Base-by-base conservation (phyloP, 495 filamentous ascomycete genomes). In the Evernia prunastri region DNA sequence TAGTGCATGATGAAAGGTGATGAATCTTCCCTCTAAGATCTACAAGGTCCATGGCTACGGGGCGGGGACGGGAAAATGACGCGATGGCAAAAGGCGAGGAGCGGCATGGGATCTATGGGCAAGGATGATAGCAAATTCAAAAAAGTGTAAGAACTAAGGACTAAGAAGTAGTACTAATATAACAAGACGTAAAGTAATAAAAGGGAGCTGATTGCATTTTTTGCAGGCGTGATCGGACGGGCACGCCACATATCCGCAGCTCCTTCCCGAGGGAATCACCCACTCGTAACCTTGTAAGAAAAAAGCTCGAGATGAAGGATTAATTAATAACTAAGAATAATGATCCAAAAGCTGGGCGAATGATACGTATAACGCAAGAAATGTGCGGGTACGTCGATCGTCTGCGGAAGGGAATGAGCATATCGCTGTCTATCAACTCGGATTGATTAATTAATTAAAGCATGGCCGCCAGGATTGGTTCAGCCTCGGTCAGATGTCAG, bases 351-450 rank as follows among this genome's bases (percentile, higher is more conserved):
- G n/a, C n/a, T n/a, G n/a, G n/a, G n/a, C n/a, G n/a, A n/a, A n/a
- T n/a, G n/a, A n/a, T n/a, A n/a, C n/a, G n/a, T 29, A 56, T 62
- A 49, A 63, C 33, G 61, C 61, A 59, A 49, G 54, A 63, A 57
- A 45, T 37, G 58, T 58, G 51, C 51, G 63, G 63, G 57, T 66
- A 66, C 45, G 63, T 61, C 58, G 63, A 66, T 66, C 63, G 49
- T 57, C 47, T 39, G 63, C 63, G 63, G 63, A 66, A 60, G 59
- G 63, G 63, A 66, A 49, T 29, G 58, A 66, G 49, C 58, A 56
- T 64, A 61, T 42, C 33, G 58, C 25, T 58, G 40, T 58, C n/a
- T 25, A 54, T 20, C 15, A 54, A 29, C 13, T 25, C n/a, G n/a
- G n/a, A n/a, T n/a, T n/a, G n/a, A n/a, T n/a, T n/a, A n/a, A n/a